Evolutionary conservation across 768 basidiomycete species (phyloP).

Genomic region (Cyclocybe aegerita): DNA sequence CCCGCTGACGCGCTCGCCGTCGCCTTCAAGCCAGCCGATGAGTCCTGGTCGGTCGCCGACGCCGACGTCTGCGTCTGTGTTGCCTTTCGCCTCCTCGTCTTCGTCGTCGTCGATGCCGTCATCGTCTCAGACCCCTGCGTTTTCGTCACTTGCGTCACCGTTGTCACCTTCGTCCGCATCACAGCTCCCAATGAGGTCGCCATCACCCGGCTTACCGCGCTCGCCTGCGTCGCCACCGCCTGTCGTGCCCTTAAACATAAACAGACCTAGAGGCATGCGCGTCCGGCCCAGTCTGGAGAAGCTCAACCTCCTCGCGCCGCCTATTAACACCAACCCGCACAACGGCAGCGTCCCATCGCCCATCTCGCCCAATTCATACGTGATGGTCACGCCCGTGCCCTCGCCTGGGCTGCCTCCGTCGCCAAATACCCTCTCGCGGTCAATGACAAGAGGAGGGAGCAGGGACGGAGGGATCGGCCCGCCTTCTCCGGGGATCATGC

Average conservation of each 20-base stretch:
- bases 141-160: conserved; percentile 4
- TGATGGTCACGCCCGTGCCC: neutral
- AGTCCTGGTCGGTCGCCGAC: neutral
- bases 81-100: conserved; percentile 1
- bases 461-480: too few species aligned
- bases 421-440: conserved; percentile 1
- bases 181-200: neutral
- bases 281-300: conserved; percentile 10
- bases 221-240: conserved; percentile 9
- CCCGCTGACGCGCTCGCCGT: conserved; percentile 1
- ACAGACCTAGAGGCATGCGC: neutral
- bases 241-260: too few species aligned
- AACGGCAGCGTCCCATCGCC: conserved; percentile 20
- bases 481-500: neutral
- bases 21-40: neutral
- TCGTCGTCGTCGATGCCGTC: too few species aligned
- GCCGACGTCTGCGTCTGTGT: neutral
- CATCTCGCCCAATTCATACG: conserved; percentile 15
- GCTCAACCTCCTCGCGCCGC: neutral
- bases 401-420: conserved; percentile 6
- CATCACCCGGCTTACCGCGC: conserved; percentile 1
- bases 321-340: conserved; percentile 4
- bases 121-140: neutral
- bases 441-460: too few species aligned
- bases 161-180: too few species aligned